These are phyloP conservation scores for Tulasnella sp. DNA, from an alignment of 768 basidiomycete genomes.

Conservation along the genomic window DNA sequence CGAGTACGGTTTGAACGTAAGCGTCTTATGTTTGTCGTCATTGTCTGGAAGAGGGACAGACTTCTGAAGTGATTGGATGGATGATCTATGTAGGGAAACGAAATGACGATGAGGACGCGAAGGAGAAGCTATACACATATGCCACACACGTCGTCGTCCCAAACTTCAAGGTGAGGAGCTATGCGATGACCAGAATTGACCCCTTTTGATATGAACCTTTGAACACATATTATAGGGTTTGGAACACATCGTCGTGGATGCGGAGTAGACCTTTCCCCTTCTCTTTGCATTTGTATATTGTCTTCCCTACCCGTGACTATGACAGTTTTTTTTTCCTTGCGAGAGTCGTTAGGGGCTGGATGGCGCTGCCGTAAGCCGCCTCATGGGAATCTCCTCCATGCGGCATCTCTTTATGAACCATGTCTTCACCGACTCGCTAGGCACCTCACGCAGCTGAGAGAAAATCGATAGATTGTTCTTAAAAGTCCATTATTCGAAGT, in stretches of 20 bases:
- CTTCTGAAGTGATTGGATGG: not conserved
- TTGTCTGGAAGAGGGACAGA: not conserved
- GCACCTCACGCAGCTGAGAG: too few species aligned
- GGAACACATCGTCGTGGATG: slow-evolving; percentile 71
- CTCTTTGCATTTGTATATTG: too few species aligned
- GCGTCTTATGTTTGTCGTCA: slow-evolving; percentile 26
- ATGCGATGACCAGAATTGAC: slow-evolving; percentile 15
- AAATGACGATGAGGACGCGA: slow-evolving; percentile 97
- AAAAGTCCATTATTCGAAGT: too few species aligned
- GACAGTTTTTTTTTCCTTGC: too few species aligned
- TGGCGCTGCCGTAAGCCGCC: too few species aligned
- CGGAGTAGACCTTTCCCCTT: slow-evolving; percentile 41
- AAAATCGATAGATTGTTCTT: too few species aligned
- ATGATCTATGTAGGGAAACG: slow-evolving; percentile 58
- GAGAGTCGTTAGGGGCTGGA: too few species aligned
- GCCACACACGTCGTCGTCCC: slow-evolving; percentile 62
- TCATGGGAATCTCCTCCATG: too few species aligned
- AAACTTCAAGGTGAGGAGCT: slow-evolving; percentile 65
- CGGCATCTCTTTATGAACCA: too few species aligned
- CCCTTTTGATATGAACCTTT: slow-evolving; percentile 15
- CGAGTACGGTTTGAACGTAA: slow-evolving; percentile 88
- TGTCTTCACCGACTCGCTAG: too few species aligned
- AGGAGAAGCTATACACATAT: slow-evolving; percentile 94
- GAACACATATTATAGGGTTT: slow-evolving; percentile 63
- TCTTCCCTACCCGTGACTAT: too few species aligned